A percentile compares a stretch with the other conserved stretches of the same genome.
Evolutionary conservation across 202 grass and related monocot genomes (phyloP).

Genomic region (Hordeum pubiflorum): DNA sequence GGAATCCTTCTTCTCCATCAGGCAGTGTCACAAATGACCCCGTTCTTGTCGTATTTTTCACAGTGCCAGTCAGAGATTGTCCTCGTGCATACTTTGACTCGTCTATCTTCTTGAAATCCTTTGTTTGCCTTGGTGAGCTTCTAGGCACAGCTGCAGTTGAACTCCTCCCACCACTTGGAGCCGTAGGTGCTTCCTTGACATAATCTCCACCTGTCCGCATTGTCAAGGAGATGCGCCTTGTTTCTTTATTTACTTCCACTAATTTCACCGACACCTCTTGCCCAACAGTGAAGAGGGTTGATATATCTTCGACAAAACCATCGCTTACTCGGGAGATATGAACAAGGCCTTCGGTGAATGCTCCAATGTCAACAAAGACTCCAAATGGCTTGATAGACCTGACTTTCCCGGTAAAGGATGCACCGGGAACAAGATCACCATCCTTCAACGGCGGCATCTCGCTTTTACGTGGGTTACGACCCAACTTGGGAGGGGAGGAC

Average conservation of each 20-base stretch:
- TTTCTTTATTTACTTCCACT: constrained; percentile 67
- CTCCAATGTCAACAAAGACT: constrained; percentile 81
- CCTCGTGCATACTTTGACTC: constrained; percentile 52
- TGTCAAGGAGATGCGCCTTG: constrained; percentile 69
- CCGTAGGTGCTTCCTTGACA: constrained; percentile 42
- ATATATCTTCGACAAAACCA: constrained; percentile 78
- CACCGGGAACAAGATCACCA: constrained; percentile 74
- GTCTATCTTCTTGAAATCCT: constrained; percentile 24
- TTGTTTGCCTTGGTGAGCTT: constrained; percentile 45
- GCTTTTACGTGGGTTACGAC: constrained; percentile 46
- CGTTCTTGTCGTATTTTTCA: constrained; percentile 60
- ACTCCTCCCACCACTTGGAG: constrained; percentile 29
- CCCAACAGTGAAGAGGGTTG: constrained; percentile 64
- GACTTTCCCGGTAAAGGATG: constrained; percentile 71
- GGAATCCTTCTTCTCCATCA: constrained; percentile 80
- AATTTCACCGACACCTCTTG: constrained; percentile 85
- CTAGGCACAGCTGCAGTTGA: constrained; percentile 27
- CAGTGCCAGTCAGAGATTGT: constrained; percentile 47
- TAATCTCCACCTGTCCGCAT: constrained; percentile 66
- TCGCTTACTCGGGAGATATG: constrained; percentile 86
- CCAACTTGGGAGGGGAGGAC: constrained; percentile 37
- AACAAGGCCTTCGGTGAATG: constrained; percentile 81
- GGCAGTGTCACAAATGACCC: constrained; percentile 69
- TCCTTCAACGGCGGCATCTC: constrained; percentile 68
- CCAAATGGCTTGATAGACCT: constrained; percentile 90